phyloP scores from a whole-genome alignment of 2,329 filamentous ascomycete genomes.

The Xylariaceae sp. region DNA sequence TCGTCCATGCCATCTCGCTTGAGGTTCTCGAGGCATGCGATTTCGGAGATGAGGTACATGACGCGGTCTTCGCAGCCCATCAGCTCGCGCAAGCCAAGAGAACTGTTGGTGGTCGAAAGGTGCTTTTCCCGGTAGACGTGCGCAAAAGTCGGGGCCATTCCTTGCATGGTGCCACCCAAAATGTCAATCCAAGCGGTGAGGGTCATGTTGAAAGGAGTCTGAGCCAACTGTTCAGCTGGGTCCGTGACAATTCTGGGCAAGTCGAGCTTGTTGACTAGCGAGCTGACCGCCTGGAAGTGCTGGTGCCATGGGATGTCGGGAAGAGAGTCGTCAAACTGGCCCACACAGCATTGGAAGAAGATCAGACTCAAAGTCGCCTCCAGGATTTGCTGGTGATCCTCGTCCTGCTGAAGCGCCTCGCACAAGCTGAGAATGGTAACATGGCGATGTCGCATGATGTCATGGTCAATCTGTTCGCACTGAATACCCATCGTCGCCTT shows the following conservation, averaged over 20 bases:
- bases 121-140: conserved; percentile 96
- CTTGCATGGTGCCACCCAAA: conserved; percentile 86
- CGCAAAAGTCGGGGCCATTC: conserved; percentile 78
- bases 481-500: conserved; percentile 67
- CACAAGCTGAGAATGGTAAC: conserved; percentile 82
- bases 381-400: conserved; percentile 79
- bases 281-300: conserved; percentile 88
- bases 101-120: conserved; percentile 57
- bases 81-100: conserved; percentile 74
- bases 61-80: conserved; percentile 97
- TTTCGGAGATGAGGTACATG: conserved; percentile 98
- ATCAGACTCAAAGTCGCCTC: conserved; percentile 93
- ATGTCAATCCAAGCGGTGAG: conserved; percentile 95
- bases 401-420: conserved; percentile 71
- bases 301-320: conserved; percentile 95
- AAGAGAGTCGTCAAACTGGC: conserved; percentile 74
- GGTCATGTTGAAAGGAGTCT: conserved; percentile 91
- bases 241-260: conserved; percentile 64
- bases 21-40: conserved; percentile 88
- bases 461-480: conserved; percentile 73
- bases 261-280: conserved; percentile 77
- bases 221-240: conserved; percentile 52
- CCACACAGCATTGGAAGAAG: conserved; percentile 91
- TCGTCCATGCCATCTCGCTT: conserved; percentile 80
- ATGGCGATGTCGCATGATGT: conserved; percentile 89